phyloP scores from a whole-genome alignment of 1,284 basidiomycete genomes.

The Xerocomus amazonicus region DNA sequence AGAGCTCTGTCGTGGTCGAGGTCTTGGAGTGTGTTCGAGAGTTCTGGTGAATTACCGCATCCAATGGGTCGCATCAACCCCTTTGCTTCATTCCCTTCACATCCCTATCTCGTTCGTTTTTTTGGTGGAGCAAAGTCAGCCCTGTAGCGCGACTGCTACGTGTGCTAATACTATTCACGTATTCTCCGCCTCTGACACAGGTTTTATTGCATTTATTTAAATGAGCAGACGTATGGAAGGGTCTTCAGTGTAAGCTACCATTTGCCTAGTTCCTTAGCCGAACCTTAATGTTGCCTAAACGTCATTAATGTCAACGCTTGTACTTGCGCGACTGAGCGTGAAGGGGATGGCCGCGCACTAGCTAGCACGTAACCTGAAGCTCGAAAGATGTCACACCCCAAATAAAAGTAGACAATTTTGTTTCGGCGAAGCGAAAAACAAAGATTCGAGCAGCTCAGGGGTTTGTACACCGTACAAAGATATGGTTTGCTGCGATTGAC shows the following conservation, averaged over 20 bases:
- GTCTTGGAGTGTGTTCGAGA: conserved; percentile 71
- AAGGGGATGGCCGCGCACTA: no score
- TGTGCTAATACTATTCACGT: conserved; percentile 1
- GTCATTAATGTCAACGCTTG: conserved; percentile 30
- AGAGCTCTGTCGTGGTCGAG: conserved; percentile 82
- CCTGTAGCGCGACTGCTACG: conserved; percentile 3
- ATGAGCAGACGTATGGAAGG: conserved; percentile 25
- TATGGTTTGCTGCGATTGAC: no score
- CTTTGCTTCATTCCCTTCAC: conserved; percentile 23
- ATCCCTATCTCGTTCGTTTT: conserved; percentile 9
- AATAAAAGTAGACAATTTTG: no score
- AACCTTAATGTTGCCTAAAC: conserved; percentile 22
- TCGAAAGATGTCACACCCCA: no score
- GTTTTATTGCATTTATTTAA: conserved; percentile 20
- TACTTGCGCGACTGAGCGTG: conserved; percentile 14
- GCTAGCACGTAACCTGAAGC: no score
- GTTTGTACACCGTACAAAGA: no score
- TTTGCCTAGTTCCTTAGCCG: conserved; percentile 20
- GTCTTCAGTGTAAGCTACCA: conserved; percentile 30
- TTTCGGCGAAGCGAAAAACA: no score
- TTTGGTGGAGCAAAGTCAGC: conserved; percentile 15
- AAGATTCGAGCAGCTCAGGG: no score
- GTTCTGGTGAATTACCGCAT: conserved; percentile 46
- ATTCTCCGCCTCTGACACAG: conserved; percentile 6
- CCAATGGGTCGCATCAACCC: conserved; percentile 8